Base-by-base conservation (phyloP, 2,329 filamentous ascomycete genomes). In the Coniochaeta sp. region DNA sequence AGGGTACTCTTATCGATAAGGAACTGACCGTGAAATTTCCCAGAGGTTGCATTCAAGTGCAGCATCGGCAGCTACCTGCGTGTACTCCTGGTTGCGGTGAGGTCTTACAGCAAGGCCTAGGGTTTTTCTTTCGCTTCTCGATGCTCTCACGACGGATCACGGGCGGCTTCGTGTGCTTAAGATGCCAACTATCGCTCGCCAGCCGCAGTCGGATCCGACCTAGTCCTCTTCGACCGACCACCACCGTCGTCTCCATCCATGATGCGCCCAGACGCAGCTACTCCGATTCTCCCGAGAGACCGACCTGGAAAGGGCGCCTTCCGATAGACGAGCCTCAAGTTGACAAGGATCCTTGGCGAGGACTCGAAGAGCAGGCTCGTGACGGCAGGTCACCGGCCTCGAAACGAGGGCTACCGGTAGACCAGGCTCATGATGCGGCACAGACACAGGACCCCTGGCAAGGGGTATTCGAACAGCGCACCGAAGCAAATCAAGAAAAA, bases 181-280 rank as follows among this genome's bases (percentile, higher is more conserved):
- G 72, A 68, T 77, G 75, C 64, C 74, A 67, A 55, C 65, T 76
- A 40, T 71, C 68, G 63, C 69, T 74, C 59, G 68, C 71, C 52
- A 63, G 65, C 30, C 30, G 30, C n/a, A 24, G 28, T 56, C 22
- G 30, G 24, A 17, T 32, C 28, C 28, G 54, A 26, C 54, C 54
- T 7, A 38, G 54, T 56, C 54, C 54, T 56, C 24, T 52, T 28
- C 54, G 34, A 34, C 4, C 30, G n/a, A 4, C 24, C 38, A n/a
- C 16, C 42, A 14, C 32, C 4, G 24, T 7, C 26, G 17, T 55
- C 42, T 2, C 38, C 42, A 3, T 36, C 24, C 34, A 16, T 10
- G n/a, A 57, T 57, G 22, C 55, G 34, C 34, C 38, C 34, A 57
- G 36, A 4, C 55, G 55, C 17, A 42, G 17, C 34, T 57, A 57